Evolutionary conservation across 2,329 filamentous ascomycete species (phyloP).

Genomic region (Pyricularia grisea): DNA sequence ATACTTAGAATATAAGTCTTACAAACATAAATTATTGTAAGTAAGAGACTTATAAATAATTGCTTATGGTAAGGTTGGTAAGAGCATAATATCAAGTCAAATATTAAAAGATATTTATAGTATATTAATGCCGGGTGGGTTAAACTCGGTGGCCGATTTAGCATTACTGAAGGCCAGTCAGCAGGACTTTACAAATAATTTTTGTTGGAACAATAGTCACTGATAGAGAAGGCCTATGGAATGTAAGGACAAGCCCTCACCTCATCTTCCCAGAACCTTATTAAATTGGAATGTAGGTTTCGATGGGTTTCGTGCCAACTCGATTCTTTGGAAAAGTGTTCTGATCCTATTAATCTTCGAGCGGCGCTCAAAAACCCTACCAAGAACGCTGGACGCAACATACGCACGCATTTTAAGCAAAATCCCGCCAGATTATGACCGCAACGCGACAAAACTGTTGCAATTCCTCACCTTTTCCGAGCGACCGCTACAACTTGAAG

Average conservation of each 20-base stretch:
- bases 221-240: not conserved
- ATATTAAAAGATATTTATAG: too few relatives aligned
- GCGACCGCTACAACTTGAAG: not conserved
- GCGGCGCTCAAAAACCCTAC: not conserved
- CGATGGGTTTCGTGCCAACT: not conserved
- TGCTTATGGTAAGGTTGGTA: too few relatives aligned
- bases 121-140: too few relatives aligned
- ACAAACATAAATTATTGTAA: too few relatives aligned
- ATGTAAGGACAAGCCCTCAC: not conserved
- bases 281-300: not conserved
- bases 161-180: too few relatives aligned
- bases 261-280: not conserved
- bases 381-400: not conserved
- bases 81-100: too few relatives aligned
- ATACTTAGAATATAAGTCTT: too few relatives aligned
- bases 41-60: too few relatives aligned
- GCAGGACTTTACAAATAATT: too few relatives aligned
- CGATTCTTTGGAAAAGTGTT: not conserved
- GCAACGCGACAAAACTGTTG: not conserved
- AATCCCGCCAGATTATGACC: not conserved
- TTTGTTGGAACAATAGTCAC: too few relatives aligned
- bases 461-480: not conserved
- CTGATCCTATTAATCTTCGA: not conserved
- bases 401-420: not conserved
- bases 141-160: too few relatives aligned